Evolutionary conservation across 495 filamentous ascomycete species (phyloP), one percentile per base, ranked within the genome.

Genomic region (Oleoguttula mirabilis): DNA sequence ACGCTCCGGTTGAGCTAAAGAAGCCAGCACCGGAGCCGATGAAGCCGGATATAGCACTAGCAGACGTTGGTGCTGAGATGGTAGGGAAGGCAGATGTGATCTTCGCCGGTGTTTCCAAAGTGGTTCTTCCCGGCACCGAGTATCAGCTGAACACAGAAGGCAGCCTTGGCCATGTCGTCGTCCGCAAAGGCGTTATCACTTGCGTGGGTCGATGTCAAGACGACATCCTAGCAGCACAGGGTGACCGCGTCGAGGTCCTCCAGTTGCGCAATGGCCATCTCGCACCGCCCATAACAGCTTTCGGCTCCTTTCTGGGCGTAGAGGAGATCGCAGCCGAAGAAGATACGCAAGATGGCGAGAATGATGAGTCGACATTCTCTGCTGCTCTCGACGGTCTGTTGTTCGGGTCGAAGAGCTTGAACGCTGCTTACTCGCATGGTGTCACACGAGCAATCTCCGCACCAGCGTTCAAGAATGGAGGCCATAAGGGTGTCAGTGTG

Each of bases 211-310:
- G 27, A 5, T 56, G 53, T 33, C n/a, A 36, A 14, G 21, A 48
- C 32, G 59, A 54, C 19, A 17, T 53, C 8, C 12, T 27, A 1
- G 22, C 39, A 1, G 44, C 47, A 1, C n/a, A 51, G 14, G 27
- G 36, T 2, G 27, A 37, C 21, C 22, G 50, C 27, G 25, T 39
- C 27, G 45, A 4, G n/a, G 50, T 61, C 36, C 59, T 79, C 28
- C 4, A 50, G 4, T 67, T 80, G 19, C 36, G 62, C 39, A 66
- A 78, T 43, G 76, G 76, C 14, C 64, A 76, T 50, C 55, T 79
- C 3, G 66, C 68, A 5, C 66, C 64, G 4, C 69, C 74, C 0
- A 65, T 76, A 45, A 75, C 70, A 2, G 68, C 69, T 10, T 66
- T 76, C 23, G 68, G 66, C 10, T 63, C 63, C 20, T 55, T 54